A percentile compares a stretch with the other conserved stretches of the same genome.
phyloP scores from a whole-genome alignment of 108 stramenopile species.

The Cyclotella baltica region DNA sequence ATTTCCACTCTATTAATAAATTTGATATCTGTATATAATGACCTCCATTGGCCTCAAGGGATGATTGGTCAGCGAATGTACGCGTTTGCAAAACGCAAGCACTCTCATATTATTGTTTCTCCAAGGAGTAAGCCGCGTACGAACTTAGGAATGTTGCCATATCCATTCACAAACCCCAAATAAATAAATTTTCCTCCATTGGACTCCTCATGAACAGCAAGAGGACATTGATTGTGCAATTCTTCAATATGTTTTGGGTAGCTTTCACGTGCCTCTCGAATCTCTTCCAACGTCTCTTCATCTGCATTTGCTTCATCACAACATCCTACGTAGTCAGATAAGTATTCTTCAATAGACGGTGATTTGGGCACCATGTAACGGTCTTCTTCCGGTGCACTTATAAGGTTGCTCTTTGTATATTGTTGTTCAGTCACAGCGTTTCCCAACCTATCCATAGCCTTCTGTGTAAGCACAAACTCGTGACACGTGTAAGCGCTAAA shows the following conservation, averaged over 20 bases:
- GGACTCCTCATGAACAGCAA: slow-evolving; percentile 17
- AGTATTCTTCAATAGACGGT: slow-evolving; percentile 16
- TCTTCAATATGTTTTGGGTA: slow-evolving; percentile 1
- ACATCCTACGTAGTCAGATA: not conserved
- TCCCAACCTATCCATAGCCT: slow-evolving; percentile 9
- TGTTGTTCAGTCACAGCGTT: slow-evolving; percentile 12
- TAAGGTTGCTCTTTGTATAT: slow-evolving; percentile 23
- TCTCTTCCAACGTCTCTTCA: slow-evolving; percentile 11
- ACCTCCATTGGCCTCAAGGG: too few species aligned
- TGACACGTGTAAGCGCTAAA: slow-evolving; percentile 14
- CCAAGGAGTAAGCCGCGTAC: slow-evolving; percentile 17
- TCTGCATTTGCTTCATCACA: not conserved
- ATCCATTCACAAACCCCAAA: slow-evolving; percentile 23
- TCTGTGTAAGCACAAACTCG: slow-evolving; percentile 12
- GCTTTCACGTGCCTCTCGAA: not conserved
- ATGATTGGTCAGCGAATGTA: not conserved
- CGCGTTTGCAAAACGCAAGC: not conserved
- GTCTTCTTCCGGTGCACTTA: slow-evolving; percentile 28
- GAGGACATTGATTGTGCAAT: slow-evolving; percentile 14
- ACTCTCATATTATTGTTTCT: slow-evolving; percentile 1
- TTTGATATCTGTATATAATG: too few species aligned
- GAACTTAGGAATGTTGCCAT: slow-evolving; percentile 23
- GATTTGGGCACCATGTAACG: slow-evolving; percentile 10
- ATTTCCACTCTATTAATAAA: too few species aligned
- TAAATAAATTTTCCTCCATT: slow-evolving; percentile 25